Evolutionary conservation across 2,329 filamentous ascomycete species (phyloP).

Genomic region (Ophiognomonia clavigignenti-juglandacearum): DNA sequence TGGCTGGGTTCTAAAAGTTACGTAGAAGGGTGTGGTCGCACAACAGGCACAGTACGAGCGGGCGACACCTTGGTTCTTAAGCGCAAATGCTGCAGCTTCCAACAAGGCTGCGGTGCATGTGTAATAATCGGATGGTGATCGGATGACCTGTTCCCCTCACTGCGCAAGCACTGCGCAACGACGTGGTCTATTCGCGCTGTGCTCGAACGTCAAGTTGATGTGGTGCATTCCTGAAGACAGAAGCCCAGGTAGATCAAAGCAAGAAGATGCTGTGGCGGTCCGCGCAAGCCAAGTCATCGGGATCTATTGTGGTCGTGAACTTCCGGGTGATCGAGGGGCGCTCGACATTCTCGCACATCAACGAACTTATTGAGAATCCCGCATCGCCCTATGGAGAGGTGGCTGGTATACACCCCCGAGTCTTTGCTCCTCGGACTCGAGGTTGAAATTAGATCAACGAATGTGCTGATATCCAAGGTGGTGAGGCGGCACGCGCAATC

Average conservation of each 20-base stretch:
- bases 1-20: background rate
- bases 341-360: too few relatives aligned
- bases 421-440: too few relatives aligned
- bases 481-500: too few relatives aligned
- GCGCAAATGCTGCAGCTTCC: background rate
- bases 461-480: too few relatives aligned
- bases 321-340: background rate
- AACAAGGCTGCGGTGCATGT: background rate
- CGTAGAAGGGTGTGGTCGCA: background rate
- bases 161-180: background rate
- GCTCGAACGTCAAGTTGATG: background rate
- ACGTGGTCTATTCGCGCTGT: background rate
- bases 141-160: too few relatives aligned
- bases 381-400: too few relatives aligned
- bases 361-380: too few relatives aligned
- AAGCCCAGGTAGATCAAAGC: background rate
- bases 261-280: background rate
- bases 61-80: too few relatives aligned
- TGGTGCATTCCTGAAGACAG: background rate
- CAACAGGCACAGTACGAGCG: background rate
- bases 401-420: too few relatives aligned
- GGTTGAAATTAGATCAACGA: too few relatives aligned
- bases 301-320: background rate
- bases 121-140: background rate
- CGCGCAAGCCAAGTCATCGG: background rate